Base-by-base conservation (phyloP, 345 rosid species). In the Linum tenue region DNA sequence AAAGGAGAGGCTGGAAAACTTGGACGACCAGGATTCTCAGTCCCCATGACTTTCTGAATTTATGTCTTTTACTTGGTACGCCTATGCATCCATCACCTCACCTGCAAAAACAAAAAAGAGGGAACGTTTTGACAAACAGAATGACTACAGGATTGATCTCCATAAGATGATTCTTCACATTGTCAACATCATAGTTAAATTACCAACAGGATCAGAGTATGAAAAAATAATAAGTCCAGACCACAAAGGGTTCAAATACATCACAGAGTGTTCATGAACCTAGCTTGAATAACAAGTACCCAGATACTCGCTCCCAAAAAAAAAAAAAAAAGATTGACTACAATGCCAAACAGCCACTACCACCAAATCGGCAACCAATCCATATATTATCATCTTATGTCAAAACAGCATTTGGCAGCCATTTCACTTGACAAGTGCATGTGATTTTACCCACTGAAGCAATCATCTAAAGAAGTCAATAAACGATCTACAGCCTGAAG, bases 11-110 rank as follows among this genome's bases (percentile, higher is more conserved):
- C 69, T 60, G 86, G 86, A 70, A 81, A 79, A 70, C 69, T 81
- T 5, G 90, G 84, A 74, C 77, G 87, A 50, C 85, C 83, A 7
- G 83, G 82, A 64, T 89, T 85, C 65, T 89, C 88, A 60, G 84
- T 79, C 69, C 82, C 84, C 96, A 92, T 89, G 53, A 71, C 37
- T 69, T 74, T 55, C 66, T 71, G 38, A 44, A 51, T 70, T 1
- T 5, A 55, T 37, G 57, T 41, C 10, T 39, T 65, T 60, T 56
- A 67, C 60, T 62, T n/a, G 40, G 9, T 67, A 69, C 36, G 39
- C 14, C 69, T 70, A 82, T 59, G 64, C 70, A 69, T 67, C 72
- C 83, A 76, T 76, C 16, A 63, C 65, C 59, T 70, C 42, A 74
- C 80, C 88, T 76, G 84, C 73, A 71, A 75, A 62, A 69, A 73